A percentile compares a stretch with the other conserved stretches of the same genome.
Evolutionary conservation across 805 yeast species (phyloP).

Genomic region (Debaryomyces maramus): DNA sequence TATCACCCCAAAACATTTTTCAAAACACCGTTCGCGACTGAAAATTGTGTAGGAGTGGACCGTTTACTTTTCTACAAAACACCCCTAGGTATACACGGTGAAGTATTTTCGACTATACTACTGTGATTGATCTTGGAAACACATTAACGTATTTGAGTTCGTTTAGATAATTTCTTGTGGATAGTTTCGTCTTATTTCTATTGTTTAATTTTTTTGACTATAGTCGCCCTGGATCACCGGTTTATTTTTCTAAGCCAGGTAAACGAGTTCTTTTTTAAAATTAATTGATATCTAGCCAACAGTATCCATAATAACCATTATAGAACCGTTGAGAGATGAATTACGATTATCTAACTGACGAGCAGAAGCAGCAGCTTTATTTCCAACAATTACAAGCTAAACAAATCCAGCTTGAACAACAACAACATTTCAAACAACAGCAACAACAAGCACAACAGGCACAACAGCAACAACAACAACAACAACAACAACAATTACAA

Average conservation of each 20-base stretch:
- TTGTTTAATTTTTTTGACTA: not conserved
- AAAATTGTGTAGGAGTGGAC: not conserved
- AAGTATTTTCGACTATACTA: too few species aligned
- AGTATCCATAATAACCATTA: too few species aligned
- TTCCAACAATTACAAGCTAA: slow-evolving; percentile 23
- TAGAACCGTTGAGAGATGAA: slow-evolving; percentile 18
- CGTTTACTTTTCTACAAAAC: too few species aligned
- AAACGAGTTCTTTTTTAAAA: too few species aligned
- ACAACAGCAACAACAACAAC: slow-evolving; percentile 5
- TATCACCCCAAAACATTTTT: too few species aligned
- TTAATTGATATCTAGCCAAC: too few species aligned
- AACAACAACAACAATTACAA: slow-evolving; percentile 6
- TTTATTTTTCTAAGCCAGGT: not conserved
- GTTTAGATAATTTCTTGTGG: too few species aligned
- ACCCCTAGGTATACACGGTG: too few species aligned
- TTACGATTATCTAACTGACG: slow-evolving; percentile 30
- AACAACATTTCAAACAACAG: slow-evolving; percentile 11
- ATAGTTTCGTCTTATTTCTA: not conserved
- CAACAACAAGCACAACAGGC: slow-evolving; percentile 13
- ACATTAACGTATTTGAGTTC: too few species aligned
- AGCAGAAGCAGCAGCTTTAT: slow-evolving; percentile 31
- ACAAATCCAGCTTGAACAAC: slow-evolving; percentile 16
- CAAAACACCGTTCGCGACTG: not conserved
- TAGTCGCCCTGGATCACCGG: not conserved
- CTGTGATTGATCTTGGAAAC: too few species aligned